A percentile compares a stretch with the other conserved stretches of the same genome.
Evolutionary conservation across 2,329 filamentous ascomycete species (phyloP).

Genomic region (Torrubiellomyces zombiae): DNA sequence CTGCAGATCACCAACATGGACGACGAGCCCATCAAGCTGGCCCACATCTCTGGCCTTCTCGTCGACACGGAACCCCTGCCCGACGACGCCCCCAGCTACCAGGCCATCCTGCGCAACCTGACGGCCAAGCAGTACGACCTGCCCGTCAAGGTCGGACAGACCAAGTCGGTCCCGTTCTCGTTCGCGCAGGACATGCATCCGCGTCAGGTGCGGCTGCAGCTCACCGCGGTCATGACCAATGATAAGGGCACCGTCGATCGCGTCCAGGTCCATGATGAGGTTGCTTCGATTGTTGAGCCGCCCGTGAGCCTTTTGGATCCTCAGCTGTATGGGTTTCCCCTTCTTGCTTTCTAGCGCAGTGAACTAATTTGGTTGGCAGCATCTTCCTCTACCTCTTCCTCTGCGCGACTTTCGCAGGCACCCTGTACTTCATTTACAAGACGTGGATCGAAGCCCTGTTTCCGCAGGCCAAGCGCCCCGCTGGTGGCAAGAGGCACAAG

Average conservation of each 20-base stretch:
- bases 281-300: slow-evolving; percentile 74
- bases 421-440: slow-evolving; percentile 92
- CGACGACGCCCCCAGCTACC: slow-evolving; percentile 24
- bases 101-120: slow-evolving; percentile 64
- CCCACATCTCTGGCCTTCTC: slow-evolving; percentile 62
- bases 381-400: slow-evolving; percentile 97
- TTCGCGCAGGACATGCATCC: slow-evolving; percentile 88
- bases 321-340: slow-evolving; percentile 56
- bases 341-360: background rate
- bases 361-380: slow-evolving; percentile 40
- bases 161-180: slow-evolving; percentile 60
- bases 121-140: slow-evolving; percentile 60
- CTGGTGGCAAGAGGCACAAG: slow-evolving; percentile 37
- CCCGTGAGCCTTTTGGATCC: slow-evolving; percentile 86
- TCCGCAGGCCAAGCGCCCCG: slow-evolving; percentile 64
- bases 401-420: slow-evolving; percentile 57
- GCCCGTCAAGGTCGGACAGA: slow-evolving; percentile 58
- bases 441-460: slow-evolving; percentile 95
- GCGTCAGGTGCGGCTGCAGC: slow-evolving; percentile 65
- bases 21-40: slow-evolving; percentile 53
- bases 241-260: slow-evolving; percentile 55
- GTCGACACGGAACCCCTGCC: slow-evolving; percentile 36
- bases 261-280: slow-evolving; percentile 63
- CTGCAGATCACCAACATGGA: slow-evolving; percentile 79
- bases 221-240: slow-evolving; percentile 59